These are phyloP conservation scores for Galeopsis tetrahit DNA, from an alignment of 257 asterid species.

Conservation along the genomic window DNA sequence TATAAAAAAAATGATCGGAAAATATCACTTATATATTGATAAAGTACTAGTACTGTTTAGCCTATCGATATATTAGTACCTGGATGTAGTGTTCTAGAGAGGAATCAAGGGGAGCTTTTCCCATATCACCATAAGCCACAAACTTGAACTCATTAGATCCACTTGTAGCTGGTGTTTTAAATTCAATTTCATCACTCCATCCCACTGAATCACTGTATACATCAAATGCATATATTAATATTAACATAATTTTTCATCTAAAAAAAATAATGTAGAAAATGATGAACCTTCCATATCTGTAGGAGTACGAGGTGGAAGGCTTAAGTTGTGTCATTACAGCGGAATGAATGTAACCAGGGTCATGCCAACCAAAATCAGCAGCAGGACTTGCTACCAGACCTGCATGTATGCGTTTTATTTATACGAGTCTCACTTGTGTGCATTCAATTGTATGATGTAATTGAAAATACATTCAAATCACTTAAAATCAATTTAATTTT, in stretches of 20 bases:
- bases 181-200: constrained; percentile 65
- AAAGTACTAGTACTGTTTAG: too few species aligned
- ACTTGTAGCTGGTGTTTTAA: constrained; percentile 72
- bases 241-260: too few species aligned
- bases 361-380: constrained; percentile 91
- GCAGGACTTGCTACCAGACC: constrained; percentile 65
- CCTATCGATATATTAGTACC: constrained; percentile 37
- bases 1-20: too few species aligned
- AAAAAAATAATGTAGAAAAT: not conserved
- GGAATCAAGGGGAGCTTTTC: constrained; percentile 81
- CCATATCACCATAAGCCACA: constrained; percentile 91
- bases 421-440: too few species aligned
- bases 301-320: constrained; percentile 64
- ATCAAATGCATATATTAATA: not conserved
- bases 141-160: constrained; percentile 68
- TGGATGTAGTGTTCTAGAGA: constrained; percentile 81
- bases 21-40: too few species aligned
- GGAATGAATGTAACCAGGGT: constrained; percentile 88
- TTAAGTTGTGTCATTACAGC: constrained; percentile 64
- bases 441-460: too few species aligned
- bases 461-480: too few species aligned
- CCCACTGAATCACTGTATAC: constrained; percentile 62
- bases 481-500: too few species aligned
- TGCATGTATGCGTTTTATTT: not conserved
- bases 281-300: constrained; percentile 77